Evolutionary conservation across 73 alveolate genomes (phyloP), one percentile per base, ranked within the genome.

Genomic region (Halteria grandinella): DNA sequence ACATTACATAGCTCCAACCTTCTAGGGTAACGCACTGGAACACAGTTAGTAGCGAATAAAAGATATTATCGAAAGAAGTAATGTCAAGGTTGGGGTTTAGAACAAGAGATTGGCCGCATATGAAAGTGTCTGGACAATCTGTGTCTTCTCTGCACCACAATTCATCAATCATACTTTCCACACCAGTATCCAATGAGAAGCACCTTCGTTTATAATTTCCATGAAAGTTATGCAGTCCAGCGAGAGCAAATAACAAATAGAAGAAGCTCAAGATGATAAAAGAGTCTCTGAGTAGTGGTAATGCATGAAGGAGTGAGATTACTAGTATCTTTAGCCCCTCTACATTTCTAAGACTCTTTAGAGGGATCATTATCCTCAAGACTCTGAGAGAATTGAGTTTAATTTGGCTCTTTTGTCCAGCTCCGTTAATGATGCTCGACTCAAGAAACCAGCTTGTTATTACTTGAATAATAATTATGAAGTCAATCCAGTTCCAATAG

Each of bases 1-100:
- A 70, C 94, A 86, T 83, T 18, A 90, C 85, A 49, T 62, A 17
- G 23, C 97, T 76, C 99, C 99, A 95, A 12, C 99, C 98, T 88
- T 95, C 99, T 39, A 87, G 77, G 25, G 97, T 93, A 10, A 82
- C 90, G 55, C 92, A 79, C 24, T 87, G 88, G 69, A 92, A 95
- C 29, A 95, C 85, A 40, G 90, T 83, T 3, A 95, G 79, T 41
- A 93, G 70, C 15, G 97, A 94, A 53, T 62, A 70, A 44, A 90
- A 78, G 62, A 88, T 63, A 45, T 90, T 93, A 75, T 95, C 99
- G 72, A 95, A 95, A 55, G 50, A 83, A n/a, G 90, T 83, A 0
- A 88, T 76, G 1, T 94, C 97, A 24, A 71, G 40, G 54, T 90
- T 58, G 31, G 99, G 99, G 69, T 89, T 95, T 6, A 55, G 34